Evolutionary conservation across 140 eudicot species (phyloP).

Genomic region (Artemisia princeps): DNA sequence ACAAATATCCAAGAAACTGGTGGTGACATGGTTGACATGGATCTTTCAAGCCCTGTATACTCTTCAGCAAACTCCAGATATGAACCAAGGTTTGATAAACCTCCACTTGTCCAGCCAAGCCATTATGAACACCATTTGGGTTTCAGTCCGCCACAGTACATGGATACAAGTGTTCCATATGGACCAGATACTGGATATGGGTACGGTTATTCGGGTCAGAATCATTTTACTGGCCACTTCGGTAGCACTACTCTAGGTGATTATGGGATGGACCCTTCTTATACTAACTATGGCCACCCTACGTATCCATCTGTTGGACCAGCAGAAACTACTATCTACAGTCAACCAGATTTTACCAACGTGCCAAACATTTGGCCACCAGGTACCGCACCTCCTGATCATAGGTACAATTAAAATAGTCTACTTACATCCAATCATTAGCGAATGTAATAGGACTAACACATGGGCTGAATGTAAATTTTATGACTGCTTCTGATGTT

Average conservation of each 20-base stretch:
- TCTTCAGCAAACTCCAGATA: constrained; percentile 23
- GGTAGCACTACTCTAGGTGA: constrained; percentile 17
- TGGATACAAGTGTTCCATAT: constrained; percentile 7
- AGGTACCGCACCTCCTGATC: constrained; percentile 25
- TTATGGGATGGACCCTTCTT: background rate
- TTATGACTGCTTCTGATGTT: background rate
- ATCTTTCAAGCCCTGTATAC: constrained; percentile 23
- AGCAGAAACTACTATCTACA: constrained; percentile 9
- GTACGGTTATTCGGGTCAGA: constrained; percentile 6
- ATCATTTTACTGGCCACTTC: constrained; percentile 11
- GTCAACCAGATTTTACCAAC: constrained; percentile 20
- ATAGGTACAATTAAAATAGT: constrained; percentile 6
- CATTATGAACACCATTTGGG: constrained; percentile 15
- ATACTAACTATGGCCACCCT: background rate
- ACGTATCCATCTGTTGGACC: background rate
- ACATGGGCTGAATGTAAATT: background rate
- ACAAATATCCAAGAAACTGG: too few species aligned
- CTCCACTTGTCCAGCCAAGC: background rate
- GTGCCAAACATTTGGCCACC: constrained; percentile 25
- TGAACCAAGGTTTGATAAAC: background rate
- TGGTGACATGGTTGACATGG: constrained; percentile 25
- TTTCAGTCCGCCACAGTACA: constrained; percentile 9
- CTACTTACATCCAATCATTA: too few species aligned
- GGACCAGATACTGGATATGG: constrained; percentile 6
- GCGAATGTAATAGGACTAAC: background rate